phyloP scores from a whole-genome alignment of 768 basidiomycete genomes.

The Rhizopogon rudus region DNA sequence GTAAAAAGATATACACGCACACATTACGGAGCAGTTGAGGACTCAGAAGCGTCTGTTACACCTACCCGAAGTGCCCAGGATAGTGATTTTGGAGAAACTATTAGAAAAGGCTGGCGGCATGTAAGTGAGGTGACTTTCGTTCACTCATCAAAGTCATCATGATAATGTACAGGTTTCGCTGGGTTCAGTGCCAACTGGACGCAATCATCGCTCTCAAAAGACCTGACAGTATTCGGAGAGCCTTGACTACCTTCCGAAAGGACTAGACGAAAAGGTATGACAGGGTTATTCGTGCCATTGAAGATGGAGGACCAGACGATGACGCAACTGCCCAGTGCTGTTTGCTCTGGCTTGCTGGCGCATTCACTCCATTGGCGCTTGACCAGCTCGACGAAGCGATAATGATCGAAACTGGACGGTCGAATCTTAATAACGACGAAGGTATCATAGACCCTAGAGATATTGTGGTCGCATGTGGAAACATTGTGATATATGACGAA shows the following conservation, averaged over 20 bases:
- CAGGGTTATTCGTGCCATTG: constrained; percentile 11
- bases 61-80: not conserved
- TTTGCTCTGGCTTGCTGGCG: not conserved
- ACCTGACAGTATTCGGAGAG: not conserved
- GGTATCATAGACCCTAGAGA: not conserved
- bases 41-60: not conserved
- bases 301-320: not conserved
- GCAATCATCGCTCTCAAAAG: not conserved
- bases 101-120: constrained; percentile 3
- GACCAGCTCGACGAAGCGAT: not conserved
- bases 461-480: not conserved
- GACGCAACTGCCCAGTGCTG: not conserved
- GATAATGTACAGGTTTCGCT: not conserved
- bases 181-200: constrained; percentile 6
- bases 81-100: not conserved
- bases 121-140: not conserved
- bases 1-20: not conserved
- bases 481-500: constrained; percentile 2
- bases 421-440: not conserved
- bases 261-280: constrained; percentile 18
- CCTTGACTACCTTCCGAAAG: constrained; percentile 9
- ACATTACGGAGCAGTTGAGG: not conserved
- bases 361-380: not conserved
- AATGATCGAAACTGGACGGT: not conserved
- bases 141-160: not conserved